Evolutionary conservation across 2,329 filamentous ascomycete species (phyloP), one percentile per base, ranked within the genome.

Genomic region (Cylindrodendrum hubeiense): DNA sequence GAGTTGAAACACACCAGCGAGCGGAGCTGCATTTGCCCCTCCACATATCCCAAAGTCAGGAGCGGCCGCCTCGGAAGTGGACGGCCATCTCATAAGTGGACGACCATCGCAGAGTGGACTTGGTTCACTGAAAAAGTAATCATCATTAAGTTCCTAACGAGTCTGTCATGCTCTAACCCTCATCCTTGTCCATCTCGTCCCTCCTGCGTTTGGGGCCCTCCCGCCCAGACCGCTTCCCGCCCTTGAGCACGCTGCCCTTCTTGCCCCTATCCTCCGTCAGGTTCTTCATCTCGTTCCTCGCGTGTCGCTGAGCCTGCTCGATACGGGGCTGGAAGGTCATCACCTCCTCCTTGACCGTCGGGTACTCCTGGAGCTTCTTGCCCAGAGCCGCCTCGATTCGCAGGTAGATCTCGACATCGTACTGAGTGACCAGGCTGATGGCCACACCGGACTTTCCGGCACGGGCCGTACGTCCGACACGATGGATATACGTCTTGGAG

Each of bases 401-500:
- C 74, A 91, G 82, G 80, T 89, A 97, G 37, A 96, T 86, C 77
- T 95, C 93, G 2, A 95, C 82, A 74, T 97, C 94, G 71, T 97
- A 97, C 79, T 97, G 94, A 0, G 93, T 97, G 5, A 96, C 91
- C 9, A 98, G 82, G 56, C 86, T 93, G 50, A 97, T 87, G 9
- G 94, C 94, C 46, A 93, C 88, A 53, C 95, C 95, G 2, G 90
- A 91, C 78, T 95, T 95, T 30, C 94, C 94, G 0, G 94, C 94
- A 79, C 94, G 89, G 0, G 94, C 94, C 1, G 94, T 97, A 71
- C 94, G 91, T 21, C 94, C 94, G 1, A 97, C 94, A 56, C 94
- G 88, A 79, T 97, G 94, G 33, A 97, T 92, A 74, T 97, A 97
- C 0, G 94, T 97, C 80, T 97, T 97, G 73, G 89, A 93, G 79